These are phyloP conservation scores for Globisporangium alternatum DNA, from an alignment of 352 stramenopile species.

Conservation along the genomic window DNA sequence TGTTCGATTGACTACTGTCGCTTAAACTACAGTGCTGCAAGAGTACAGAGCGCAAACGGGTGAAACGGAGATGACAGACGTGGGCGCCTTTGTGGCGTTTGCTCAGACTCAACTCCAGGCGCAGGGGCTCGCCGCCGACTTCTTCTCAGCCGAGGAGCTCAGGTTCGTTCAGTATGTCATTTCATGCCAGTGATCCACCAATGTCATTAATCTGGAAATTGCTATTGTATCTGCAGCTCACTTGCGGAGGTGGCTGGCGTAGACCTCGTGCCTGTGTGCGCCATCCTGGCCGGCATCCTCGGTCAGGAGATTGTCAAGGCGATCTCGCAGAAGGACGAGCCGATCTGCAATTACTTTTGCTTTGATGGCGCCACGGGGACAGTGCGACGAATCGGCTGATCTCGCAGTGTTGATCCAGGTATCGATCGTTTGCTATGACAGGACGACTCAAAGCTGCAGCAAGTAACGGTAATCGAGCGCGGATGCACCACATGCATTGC, in stretches of 20 bases:
- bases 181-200: background rate
- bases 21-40: constrained; percentile 47
- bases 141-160: constrained; percentile 54
- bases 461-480: constrained; percentile 2
- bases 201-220: background rate
- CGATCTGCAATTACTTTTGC: constrained; percentile 95
- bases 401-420: background rate
- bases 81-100: constrained; percentile 56
- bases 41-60: constrained; percentile 38
- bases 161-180: constrained; percentile 21
- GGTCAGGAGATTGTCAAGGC: constrained; percentile 98
- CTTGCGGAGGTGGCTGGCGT: constrained; percentile 40
- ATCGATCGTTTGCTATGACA: background rate
- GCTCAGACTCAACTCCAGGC: constrained; percentile 39
- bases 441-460: background rate
- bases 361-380: constrained; percentile 82
- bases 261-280: constrained; percentile 90
- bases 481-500: background rate
- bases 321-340: constrained; percentile 95
- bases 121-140: constrained; percentile 62
- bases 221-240: constrained; percentile 17
- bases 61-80: constrained; percentile 14
- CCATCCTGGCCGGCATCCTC: constrained; percentile 95
- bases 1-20: background rate
- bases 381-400: constrained; percentile 56